These are phyloP conservation scores for Magnolia changhungtana DNA, from an alignment of 164 flowering plant species.

Conservation along the genomic window DNA sequence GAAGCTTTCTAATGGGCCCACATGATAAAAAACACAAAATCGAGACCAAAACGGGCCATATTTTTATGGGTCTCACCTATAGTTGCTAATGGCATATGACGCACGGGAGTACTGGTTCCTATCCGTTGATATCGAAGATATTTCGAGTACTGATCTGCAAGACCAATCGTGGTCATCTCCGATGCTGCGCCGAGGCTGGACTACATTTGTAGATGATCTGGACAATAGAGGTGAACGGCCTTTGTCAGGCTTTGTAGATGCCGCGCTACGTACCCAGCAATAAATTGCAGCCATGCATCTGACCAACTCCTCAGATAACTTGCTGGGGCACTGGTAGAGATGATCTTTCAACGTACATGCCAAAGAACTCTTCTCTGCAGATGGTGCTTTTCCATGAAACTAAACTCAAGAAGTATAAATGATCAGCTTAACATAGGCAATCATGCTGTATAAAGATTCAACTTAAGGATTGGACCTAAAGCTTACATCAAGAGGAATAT, in stretches of 20 bases:
- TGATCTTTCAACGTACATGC: conserved; percentile 49
- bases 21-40: not conserved
- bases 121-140: conserved; percentile 62
- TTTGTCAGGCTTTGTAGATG: conserved; percentile 39
- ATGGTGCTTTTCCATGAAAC: not conserved
- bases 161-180: conserved; percentile 41
- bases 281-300: conserved; percentile 77
- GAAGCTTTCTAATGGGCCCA: not conserved
- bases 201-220: conserved; percentile 49
- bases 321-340: conserved; percentile 72
- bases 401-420: conserved; percentile 1
- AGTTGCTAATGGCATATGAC: conserved; percentile 66
- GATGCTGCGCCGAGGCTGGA: conserved; percentile 37
- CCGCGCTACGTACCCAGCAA: conserved; percentile 51
- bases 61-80: conserved; percentile 38
- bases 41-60: not conserved
- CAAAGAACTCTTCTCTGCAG: not conserved
- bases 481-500: not conserved
- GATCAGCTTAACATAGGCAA: not conserved
- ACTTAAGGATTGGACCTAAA: not conserved
- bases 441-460: not conserved
- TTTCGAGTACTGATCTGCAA: conserved; percentile 56
- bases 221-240: conserved; percentile 45
- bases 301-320: conserved; percentile 80
- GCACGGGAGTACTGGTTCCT: conserved; percentile 58